Percentiles rank a stretch among this genome's conserved stretches.
Evolutionary conservation across 768 basidiomycete species (phyloP).

Genomic region (Mycena rosella): DNA sequence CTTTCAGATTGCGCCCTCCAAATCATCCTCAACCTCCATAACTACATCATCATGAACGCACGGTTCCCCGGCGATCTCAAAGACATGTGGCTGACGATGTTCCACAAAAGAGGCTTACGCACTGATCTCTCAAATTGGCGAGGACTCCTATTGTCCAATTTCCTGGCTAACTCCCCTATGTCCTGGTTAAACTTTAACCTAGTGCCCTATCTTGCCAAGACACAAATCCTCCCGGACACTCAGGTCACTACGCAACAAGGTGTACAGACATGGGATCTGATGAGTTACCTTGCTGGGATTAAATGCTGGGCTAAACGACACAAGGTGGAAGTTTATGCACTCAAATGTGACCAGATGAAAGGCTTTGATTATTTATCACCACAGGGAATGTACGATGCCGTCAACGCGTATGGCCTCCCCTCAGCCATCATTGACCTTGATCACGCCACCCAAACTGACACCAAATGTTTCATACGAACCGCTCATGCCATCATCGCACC

Average conservation of each 20-base stretch:
- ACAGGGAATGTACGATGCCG: constrained; percentile 41
- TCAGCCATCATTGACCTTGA: constrained; percentile 34
- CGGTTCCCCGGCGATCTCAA: constrained; percentile 35
- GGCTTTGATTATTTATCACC: constrained; percentile 39
- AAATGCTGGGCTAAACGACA: constrained; percentile 32
- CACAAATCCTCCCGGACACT: neutral
- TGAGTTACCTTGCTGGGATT: constrained; percentile 30
- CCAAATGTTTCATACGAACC: constrained; percentile 29
- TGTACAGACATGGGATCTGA: constrained; percentile 37
- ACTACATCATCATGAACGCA: constrained; percentile 34
- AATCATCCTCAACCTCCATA: constrained; percentile 15
- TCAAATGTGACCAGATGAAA: too few relatives aligned
- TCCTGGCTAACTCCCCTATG: too few relatives aligned
- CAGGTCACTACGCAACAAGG: constrained; percentile 36
- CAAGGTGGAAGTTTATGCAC: constrained; percentile 25
- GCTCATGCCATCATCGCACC: constrained; percentile 37
- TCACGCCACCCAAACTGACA: constrained; percentile 34
- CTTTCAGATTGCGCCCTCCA: neutral
- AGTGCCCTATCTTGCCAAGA: too few relatives aligned
- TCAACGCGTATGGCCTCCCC: constrained; percentile 36
- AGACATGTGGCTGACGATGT: too few relatives aligned
- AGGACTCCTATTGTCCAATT: constrained; percentile 21
- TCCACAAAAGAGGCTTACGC: constrained; percentile 35
- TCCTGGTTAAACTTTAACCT: too few relatives aligned
- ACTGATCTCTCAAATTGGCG: constrained; percentile 35